Evolutionary conservation across 2,329 filamentous ascomycete genomes (phyloP).

Genomic region (Alternaria brassicae): DNA sequence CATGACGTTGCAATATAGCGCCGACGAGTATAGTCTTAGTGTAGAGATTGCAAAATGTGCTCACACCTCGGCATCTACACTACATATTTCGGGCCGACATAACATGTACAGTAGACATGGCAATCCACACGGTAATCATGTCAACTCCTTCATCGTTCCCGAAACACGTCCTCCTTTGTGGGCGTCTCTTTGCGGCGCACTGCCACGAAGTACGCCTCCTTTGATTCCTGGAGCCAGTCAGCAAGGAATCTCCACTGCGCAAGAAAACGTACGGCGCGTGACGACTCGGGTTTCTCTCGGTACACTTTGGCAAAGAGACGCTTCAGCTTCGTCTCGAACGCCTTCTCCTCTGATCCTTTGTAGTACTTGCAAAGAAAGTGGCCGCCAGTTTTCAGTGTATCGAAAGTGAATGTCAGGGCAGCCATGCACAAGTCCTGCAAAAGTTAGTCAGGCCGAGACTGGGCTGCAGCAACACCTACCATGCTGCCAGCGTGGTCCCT

Average conservation of each 20-base stretch:
- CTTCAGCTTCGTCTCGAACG: slow-evolving; percentile 75
- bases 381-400: slow-evolving; percentile 81
- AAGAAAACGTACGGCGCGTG: slow-evolving; percentile 70
- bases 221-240: slow-evolving; percentile 69
- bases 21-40: not conserved
- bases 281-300: slow-evolving; percentile 90
- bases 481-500: slow-evolving; percentile 93
- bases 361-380: slow-evolving; percentile 99
- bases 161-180: slow-evolving; percentile 56
- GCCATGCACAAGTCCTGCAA: slow-evolving; percentile 86
- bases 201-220: slow-evolving; percentile 86
- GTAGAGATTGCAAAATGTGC: not conserved
- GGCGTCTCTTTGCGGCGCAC: slow-evolving; percentile 68
- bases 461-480: slow-evolving; percentile 63
- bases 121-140: not conserved
- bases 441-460: slow-evolving; percentile 11
- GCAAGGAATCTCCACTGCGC: not conserved
- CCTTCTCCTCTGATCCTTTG: slow-evolving; percentile 85
- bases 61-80: not conserved
- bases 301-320: slow-evolving; percentile 80
- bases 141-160: slow-evolving; percentile 23
- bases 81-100: slow-evolving; percentile 9
- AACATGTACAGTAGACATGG: not conserved
- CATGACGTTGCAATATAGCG: slow-evolving; percentile 9
- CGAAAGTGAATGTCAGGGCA: slow-evolving; percentile 82